A percentile compares a stretch with the other conserved stretches of the same genome.
Conservation (phyloP, 768 basidiomycete genomes). For the Hygrophoropsis aurantiaca region DNA sequence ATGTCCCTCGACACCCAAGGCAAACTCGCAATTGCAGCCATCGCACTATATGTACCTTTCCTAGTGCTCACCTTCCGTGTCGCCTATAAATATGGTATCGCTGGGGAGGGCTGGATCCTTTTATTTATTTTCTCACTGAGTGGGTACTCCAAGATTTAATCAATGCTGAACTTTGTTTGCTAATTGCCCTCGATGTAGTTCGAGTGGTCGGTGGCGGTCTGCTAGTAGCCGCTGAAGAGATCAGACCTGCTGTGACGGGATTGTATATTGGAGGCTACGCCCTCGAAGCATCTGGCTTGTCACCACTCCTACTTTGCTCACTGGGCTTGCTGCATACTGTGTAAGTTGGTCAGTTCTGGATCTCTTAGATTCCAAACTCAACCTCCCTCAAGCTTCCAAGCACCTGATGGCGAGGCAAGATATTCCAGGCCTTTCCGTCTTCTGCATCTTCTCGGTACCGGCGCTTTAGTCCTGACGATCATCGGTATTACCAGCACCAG, state of each 20-base stretch:
- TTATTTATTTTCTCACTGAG: constrained; percentile 60
- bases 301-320: constrained; percentile 37
- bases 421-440: constrained; percentile 19
- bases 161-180: neutral
- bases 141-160: constrained; percentile 28
- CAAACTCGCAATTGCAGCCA: constrained; percentile 57
- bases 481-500: constrained; percentile 25
- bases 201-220: constrained; percentile 59
- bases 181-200: constrained; percentile 33
- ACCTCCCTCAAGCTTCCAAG: constrained; percentile 24
- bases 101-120: constrained; percentile 67
- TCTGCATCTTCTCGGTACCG: constrained; percentile 24
- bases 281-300: constrained; percentile 38
- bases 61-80: constrained; percentile 44
- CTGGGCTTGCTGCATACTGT: constrained; percentile 35
- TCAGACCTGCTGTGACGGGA: constrained; percentile 36
- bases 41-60: constrained; percentile 62
- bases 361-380: constrained; percentile 2
- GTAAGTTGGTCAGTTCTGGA: constrained; percentile 23
- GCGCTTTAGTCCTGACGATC: constrained; percentile 32
- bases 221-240: constrained; percentile 52
- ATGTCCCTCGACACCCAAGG: constrained; percentile 42
- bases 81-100: constrained; percentile 52
- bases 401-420: constrained; percentile 18
- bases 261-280: constrained; percentile 54